A percentile compares a stretch with the other conserved stretches of the same genome.
Evolutionary conservation across 1,284 basidiomycete genomes (phyloP).

Genomic region (Meira miltonrushii): DNA sequence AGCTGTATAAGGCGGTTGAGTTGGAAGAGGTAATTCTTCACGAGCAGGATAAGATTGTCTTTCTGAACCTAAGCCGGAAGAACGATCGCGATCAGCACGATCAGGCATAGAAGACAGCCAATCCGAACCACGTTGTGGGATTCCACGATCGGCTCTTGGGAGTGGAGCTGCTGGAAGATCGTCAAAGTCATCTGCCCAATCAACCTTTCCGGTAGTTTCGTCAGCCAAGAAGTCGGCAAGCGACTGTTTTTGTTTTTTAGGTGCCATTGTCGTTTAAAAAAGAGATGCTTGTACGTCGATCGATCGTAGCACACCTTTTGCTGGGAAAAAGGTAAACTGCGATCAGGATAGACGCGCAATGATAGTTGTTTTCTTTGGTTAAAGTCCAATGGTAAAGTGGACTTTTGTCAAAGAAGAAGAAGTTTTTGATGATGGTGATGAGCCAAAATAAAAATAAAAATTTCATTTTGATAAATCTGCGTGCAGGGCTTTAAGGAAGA

Average conservation of each 20-base stretch:
- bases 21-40: slow-evolving; percentile 90
- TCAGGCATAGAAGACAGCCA: slow-evolving; percentile 34
- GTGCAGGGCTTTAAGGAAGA: too few species aligned
- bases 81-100: slow-evolving; percentile 29
- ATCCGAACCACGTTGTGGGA: slow-evolving; percentile 26
- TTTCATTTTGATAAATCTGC: too few species aligned
- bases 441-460: too few species aligned
- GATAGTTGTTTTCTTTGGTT: too few species aligned
- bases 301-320: too few species aligned
- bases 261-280: too few species aligned
- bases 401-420: too few species aligned
- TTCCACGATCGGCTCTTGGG: background rate
- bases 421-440: too few species aligned
- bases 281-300: too few species aligned
- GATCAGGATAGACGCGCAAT: too few species aligned
- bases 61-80: slow-evolving; percentile 16
- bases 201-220: slow-evolving; percentile 43
- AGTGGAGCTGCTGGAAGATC: slow-evolving; percentile 22
- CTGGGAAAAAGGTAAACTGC: too few species aligned
- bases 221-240: slow-evolving; percentile 49
- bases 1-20: slow-evolving; percentile 87
- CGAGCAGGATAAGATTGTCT: slow-evolving; percentile 55
- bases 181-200: slow-evolving; percentile 52
- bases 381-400: too few species aligned
- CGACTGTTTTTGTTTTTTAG: slow-evolving; percentile 36